A percentile compares a stretch with the other conserved stretches of the same genome.
Evolutionary conservation across 2,329 filamentous ascomycete genomes (phyloP).

Genomic region (Knufia fluminis): DNA sequence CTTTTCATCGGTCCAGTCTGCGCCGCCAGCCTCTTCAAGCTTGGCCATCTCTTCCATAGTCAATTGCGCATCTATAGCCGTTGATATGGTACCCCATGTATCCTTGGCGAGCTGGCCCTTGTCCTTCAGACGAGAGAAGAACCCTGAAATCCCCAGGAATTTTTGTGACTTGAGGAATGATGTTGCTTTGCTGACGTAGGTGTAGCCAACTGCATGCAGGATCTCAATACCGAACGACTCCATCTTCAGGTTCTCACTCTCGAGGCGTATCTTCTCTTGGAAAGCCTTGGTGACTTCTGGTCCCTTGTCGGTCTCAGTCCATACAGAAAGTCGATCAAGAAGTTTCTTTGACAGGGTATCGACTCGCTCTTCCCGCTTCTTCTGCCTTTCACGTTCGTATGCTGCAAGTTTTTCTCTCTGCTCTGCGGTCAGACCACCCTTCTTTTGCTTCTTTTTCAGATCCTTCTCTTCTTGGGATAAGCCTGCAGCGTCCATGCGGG

Average conservation of each 20-base stretch:
- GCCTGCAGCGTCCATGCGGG: slow-evolving; percentile 53
- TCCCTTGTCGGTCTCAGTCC: slow-evolving; percentile 94
- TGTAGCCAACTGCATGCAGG: slow-evolving; percentile 84
- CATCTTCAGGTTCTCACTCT: slow-evolving; percentile 98
- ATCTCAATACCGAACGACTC: slow-evolving; percentile 97
- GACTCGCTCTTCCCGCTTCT: slow-evolving; percentile 80
- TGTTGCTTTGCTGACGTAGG: slow-evolving; percentile 79
- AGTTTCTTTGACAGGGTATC: slow-evolving; percentile 76
- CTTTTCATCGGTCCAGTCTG: slow-evolving; percentile 97
- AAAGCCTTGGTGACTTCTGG: slow-evolving; percentile 77
- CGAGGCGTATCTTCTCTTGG: slow-evolving; percentile 84
- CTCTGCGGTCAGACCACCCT: slow-evolving; percentile 76
- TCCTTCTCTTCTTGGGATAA: slow-evolving; percentile 66
- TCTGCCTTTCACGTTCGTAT: slow-evolving; percentile 76
- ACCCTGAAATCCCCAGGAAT: slow-evolving; percentile 89
- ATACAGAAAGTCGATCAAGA: slow-evolving; percentile 79
- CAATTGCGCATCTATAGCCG: slow-evolving; percentile 92
- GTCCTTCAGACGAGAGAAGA: slow-evolving; percentile 88
- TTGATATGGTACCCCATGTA: slow-evolving; percentile 95
- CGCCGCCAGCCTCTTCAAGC: slow-evolving; percentile 85
- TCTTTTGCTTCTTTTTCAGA: slow-evolving; percentile 76
- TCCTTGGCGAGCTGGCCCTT: slow-evolving; percentile 96
- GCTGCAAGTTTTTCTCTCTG: slow-evolving; percentile 85
- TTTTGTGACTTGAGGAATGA: slow-evolving; percentile 90
- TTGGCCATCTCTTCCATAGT: slow-evolving; percentile 99